Percentiles rank a stretch among this genome's conserved stretches.
Conservation (phyloP, 1,284 basidiomycete genomes). For the Ganoderma leucocontextum region DNA sequence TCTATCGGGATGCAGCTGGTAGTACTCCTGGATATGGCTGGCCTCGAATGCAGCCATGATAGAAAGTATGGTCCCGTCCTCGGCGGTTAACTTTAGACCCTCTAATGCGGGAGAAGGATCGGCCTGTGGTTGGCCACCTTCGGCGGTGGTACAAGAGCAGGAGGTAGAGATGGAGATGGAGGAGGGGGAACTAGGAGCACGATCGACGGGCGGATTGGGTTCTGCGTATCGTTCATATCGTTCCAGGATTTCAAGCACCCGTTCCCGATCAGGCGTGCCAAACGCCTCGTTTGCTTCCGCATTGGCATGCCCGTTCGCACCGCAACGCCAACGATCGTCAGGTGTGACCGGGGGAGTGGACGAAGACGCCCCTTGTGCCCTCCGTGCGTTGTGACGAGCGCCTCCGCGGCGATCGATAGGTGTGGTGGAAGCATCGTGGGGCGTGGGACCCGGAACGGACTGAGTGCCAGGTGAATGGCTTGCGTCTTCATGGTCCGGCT, state of each 20-base stretch:
- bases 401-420: slow-evolving; percentile 14
- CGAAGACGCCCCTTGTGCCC: not conserved
- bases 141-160: not conserved
- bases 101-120: not conserved
- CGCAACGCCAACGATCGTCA: slow-evolving; percentile 5
- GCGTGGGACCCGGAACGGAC: slow-evolving; percentile 2
- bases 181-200: not conserved
- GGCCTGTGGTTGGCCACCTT: not conserved
- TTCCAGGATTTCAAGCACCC: not conserved
- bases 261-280: slow-evolving; percentile 1
- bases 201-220: slow-evolving; percentile 9
- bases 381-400: slow-evolving; percentile 8
- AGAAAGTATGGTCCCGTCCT: not conserved
- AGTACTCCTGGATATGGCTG: not conserved
- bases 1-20: not conserved
- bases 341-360: slow-evolving; percentile 4
- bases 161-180: not conserved
- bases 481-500: not conserved
- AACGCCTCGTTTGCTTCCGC: slow-evolving; percentile 8
- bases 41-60: not conserved
- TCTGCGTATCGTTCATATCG: slow-evolving; percentile 8
- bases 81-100: not conserved
- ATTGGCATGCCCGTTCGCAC: slow-evolving; percentile 5
- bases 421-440: slow-evolving; percentile 3
- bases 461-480: slow-evolving; percentile 1